Percentiles rank a stretch among this genome's conserved stretches.
phyloP scores from a whole-genome alignment of 2,329 filamentous ascomycete species.

The Penicillium expansum region DNA sequence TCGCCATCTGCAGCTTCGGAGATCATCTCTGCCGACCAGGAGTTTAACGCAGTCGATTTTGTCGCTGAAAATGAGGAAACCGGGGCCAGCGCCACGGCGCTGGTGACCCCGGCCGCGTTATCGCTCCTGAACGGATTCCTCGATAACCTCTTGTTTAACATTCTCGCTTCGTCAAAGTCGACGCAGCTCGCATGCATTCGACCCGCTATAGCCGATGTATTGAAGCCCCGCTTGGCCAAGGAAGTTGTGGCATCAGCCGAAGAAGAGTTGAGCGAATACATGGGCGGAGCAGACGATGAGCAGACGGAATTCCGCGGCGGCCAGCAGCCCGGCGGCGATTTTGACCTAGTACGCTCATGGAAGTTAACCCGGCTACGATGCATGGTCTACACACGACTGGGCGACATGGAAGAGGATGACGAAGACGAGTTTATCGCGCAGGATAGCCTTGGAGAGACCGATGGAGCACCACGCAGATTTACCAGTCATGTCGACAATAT shows the following conservation, averaged over 20 bases:
- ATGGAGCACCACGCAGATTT: slow-evolving; percentile 56
- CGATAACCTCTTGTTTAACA: slow-evolving; percentile 87
- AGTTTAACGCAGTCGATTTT: slow-evolving; percentile 68
- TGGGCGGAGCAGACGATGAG: slow-evolving; percentile 75
- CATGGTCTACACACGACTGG: slow-evolving; percentile 97
- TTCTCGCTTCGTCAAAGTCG: slow-evolving; percentile 76
- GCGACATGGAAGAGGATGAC: slow-evolving; percentile 96
- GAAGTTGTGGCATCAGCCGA: slow-evolving; percentile 81
- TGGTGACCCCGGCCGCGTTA: slow-evolving; percentile 71
- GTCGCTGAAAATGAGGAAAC: slow-evolving; percentile 67
- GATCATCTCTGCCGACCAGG: slow-evolving; percentile 85
- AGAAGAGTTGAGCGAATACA: slow-evolving; percentile 81
- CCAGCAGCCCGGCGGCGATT: slow-evolving; percentile 57
- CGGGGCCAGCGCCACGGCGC: slow-evolving; percentile 63
- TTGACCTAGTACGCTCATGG: slow-evolving; percentile 92
- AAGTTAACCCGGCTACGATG: slow-evolving; percentile 88
- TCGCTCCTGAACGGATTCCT: slow-evolving; percentile 85
- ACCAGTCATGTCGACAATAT: slow-evolving; percentile 62
- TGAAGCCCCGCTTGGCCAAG: slow-evolving; percentile 84
- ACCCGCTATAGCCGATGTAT: slow-evolving; percentile 77
- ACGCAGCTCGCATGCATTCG: slow-evolving; percentile 72
- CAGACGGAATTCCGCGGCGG: slow-evolving; percentile 60
- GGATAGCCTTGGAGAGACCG: slow-evolving; percentile 64
- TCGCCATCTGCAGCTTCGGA: slow-evolving; percentile 84
- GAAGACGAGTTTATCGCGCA: slow-evolving; percentile 85